Base-by-base conservation (phyloP, 192 early-diverging fungal species). In the Thamnidium elegans region DNA sequence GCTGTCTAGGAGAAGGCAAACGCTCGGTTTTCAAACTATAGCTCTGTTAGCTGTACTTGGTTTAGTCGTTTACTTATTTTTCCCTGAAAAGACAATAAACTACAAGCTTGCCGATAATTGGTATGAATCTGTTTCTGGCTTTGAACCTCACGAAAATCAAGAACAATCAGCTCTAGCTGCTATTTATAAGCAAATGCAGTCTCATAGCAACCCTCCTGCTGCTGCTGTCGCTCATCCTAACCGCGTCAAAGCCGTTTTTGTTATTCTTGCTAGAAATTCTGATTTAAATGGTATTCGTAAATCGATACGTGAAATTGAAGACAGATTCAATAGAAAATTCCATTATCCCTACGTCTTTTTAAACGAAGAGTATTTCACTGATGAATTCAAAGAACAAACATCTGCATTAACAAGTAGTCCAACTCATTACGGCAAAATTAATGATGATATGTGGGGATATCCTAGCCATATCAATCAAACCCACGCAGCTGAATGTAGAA, bases 331-430 rank as follows among this genome's bases (percentile, higher is more conserved):
- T 67, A 42, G 67, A 20, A 79, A 81, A 31, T 91, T 84, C 76
- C 78, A 89, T 65, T 95, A 95, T 70, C 92, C 91, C 0, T 95
- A 91, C 72, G 84, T 95, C 46, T 93, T 93, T 63, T 76, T 95
- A 50, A 95, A 95, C 78, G 87, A 95, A 26, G 76, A 74, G 34
- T 74, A 78, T 0, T 94, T 94, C 64, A 80, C 79, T 1, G 74
- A 85, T 5, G 78, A 89, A 44, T 95, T 95, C 70, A 81, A 76
- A 65, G 67, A 63, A 34, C 59, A 71, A 10, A 82, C 81, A 21
- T 55, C 71, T 14, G 68, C 75, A 0, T 70, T 88, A 63, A 84
- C 83, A 31, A 81, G 65, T 9, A 84, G 80, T 19, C 66, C 87
- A 51, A 81, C 79, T 50, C 70, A 68, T 1, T 89, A 77, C 81